These are phyloP conservation scores for Penicillium sp. DNA, from an alignment of 2,329 filamentous ascomycete species.

Conservation along the genomic window DNA sequence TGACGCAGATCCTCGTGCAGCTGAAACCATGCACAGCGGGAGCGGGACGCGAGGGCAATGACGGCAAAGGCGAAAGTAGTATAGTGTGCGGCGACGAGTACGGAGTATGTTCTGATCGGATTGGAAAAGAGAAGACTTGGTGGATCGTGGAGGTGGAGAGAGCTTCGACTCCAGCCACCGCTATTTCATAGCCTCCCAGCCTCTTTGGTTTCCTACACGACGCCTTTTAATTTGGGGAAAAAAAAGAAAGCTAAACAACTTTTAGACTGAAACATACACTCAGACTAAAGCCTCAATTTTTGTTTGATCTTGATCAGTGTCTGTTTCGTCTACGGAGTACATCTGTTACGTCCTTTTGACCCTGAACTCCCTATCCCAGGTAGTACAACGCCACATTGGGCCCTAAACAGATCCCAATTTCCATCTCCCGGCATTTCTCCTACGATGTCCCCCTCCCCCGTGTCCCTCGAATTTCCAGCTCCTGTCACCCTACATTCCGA, in stretches of 20 bases:
- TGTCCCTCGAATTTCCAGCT: slow-evolving; percentile 2
- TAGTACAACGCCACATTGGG: slow-evolving; percentile 20
- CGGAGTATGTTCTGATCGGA: not conserved
- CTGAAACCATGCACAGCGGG: slow-evolving; percentile 9
- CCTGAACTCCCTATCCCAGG: slow-evolving; percentile 2
- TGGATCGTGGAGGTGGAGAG: slow-evolving; percentile 24
- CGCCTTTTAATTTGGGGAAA: slow-evolving; percentile 4
- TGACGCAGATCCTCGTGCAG: slow-evolving; percentile 13
- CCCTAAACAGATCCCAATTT: slow-evolving; percentile 28
- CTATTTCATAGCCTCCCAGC: slow-evolving; percentile 30
- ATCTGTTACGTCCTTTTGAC: too few species aligned
- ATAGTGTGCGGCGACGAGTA: not conserved
- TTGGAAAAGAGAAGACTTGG: slow-evolving; percentile 16
- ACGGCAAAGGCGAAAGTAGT: slow-evolving; percentile 3
- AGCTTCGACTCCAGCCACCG: slow-evolving; percentile 34
- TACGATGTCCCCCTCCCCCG: slow-evolving; percentile 18
- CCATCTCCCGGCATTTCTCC: slow-evolving; percentile 30
- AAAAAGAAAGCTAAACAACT: slow-evolving; percentile 2
- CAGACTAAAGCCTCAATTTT: not conserved
- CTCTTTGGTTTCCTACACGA: slow-evolving; percentile 26
- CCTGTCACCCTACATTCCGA: slow-evolving; percentile 28
- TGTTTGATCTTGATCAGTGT: not conserved
- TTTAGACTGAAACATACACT: not conserved
- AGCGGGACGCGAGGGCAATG: slow-evolving; percentile 3
- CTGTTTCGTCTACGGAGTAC: not conserved